Conservation (phyloP, 192 early-diverging fungal genomes). For the Mortierella hygrophila region DNA sequence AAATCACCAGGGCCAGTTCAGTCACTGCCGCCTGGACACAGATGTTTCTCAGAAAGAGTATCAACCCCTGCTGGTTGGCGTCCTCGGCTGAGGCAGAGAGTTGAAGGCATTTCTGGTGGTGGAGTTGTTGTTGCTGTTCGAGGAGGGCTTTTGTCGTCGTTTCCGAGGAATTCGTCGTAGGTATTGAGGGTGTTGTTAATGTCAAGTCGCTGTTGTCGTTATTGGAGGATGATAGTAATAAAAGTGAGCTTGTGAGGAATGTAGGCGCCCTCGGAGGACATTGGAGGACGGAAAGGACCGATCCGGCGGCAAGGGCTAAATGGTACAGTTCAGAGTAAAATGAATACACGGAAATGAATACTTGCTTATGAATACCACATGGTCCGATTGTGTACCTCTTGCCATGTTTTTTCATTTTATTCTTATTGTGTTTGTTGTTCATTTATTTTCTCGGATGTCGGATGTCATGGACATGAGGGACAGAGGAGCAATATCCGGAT, state of each 20-base stretch:
- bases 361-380: conserved; percentile 7
- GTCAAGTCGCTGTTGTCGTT: too few relatives aligned
- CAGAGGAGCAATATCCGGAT: background rate
- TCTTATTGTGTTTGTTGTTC: background rate
- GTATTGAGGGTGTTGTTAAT: background rate
- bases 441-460: too few relatives aligned
- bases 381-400: background rate
- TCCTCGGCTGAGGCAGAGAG: background rate
- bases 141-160: background rate
- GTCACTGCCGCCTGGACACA: conserved; percentile 41
- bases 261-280: conserved; percentile 30
- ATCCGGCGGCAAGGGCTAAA: conserved; percentile 40
- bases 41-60: conserved; percentile 48
- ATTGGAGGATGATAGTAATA: background rate
- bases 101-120: background rate
- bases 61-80: conserved; percentile 15
- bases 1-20: conserved; percentile 66
- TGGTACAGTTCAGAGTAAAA: background rate
- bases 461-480: background rate
- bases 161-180: background rate
- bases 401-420: background rate
- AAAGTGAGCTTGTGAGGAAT: conserved; percentile 25
- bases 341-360: background rate
- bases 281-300: conserved; percentile 44
- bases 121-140: conserved; percentile 8